phyloP scores from a whole-genome alignment of 2,329 filamentous ascomycete genomes.

The Cladorrhinum sp. region DNA sequence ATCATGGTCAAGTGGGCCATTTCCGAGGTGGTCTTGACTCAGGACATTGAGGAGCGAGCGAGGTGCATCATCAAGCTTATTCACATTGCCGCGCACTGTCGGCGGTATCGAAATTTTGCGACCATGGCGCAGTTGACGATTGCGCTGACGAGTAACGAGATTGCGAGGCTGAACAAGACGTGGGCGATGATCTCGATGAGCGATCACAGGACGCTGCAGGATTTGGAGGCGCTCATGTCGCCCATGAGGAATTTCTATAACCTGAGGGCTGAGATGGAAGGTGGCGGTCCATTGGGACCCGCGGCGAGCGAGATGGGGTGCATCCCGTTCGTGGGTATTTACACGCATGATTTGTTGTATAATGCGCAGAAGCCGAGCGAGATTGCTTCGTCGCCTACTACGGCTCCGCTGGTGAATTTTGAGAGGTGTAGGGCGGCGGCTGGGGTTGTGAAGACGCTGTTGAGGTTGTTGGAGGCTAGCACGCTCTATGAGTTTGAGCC shows the following conservation, averaged over 20 bases:
- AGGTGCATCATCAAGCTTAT: constrained; percentile 77
- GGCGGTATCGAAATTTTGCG: constrained; percentile 75
- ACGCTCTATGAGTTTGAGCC: constrained; percentile 70
- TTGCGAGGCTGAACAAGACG: constrained; percentile 64
- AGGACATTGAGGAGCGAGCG: constrained; percentile 67
- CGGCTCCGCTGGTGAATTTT: constrained; percentile 75
- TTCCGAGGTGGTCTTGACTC: constrained; percentile 74
- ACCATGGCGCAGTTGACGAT: constrained; percentile 80
- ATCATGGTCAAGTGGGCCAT: constrained; percentile 85
- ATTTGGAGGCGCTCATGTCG: constrained; percentile 70
- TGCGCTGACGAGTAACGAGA: constrained; percentile 70
- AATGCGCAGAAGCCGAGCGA: constrained; percentile 76
- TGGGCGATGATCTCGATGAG: constrained; percentile 66
- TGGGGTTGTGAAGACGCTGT: constrained; percentile 72
- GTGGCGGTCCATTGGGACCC: constrained; percentile 45
- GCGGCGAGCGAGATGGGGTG: constrained; percentile 61
- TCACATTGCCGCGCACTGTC: constrained; percentile 74
- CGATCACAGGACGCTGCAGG: constrained; percentile 63
- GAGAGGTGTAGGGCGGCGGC: constrained; percentile 75
- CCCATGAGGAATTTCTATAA: constrained; percentile 76
- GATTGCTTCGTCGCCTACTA: constrained; percentile 63
- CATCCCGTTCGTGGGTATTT: constrained; percentile 80
- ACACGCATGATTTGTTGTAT: constrained; percentile 79
- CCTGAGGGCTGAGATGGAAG: constrained; percentile 77
- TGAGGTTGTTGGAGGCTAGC: constrained; percentile 76